A percentile compares a stretch with the other conserved stretches of the same genome.
phyloP scores from a whole-genome alignment of 108 stramenopile genomes.

The Craspedostauros australis region DNA sequence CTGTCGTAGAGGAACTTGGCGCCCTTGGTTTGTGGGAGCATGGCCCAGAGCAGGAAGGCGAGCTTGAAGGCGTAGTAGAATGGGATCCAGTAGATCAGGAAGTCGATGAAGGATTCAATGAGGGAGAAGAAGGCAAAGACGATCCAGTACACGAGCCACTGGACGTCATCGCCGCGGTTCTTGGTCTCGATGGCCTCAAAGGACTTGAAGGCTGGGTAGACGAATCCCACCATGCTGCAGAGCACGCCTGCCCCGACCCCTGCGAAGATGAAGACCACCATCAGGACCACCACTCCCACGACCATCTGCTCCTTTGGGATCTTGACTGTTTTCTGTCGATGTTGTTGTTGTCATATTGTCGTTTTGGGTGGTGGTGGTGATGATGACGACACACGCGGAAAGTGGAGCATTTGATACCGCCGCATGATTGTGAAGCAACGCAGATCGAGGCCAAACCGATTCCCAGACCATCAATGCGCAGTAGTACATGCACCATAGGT shows the following conservation, averaged over 20 bases:
- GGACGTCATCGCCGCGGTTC: slow-evolving; percentile 76
- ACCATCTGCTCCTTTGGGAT: slow-evolving; percentile 80
- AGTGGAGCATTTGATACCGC: too few species aligned
- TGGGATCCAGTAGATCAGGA: slow-evolving; percentile 90
- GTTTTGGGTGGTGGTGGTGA: too few species aligned
- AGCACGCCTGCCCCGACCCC: slow-evolving; percentile 66
- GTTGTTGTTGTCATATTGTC: too few species aligned
- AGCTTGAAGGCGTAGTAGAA: slow-evolving; percentile 94
- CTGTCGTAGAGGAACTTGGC: slow-evolving; percentile 85
- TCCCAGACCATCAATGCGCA: too few species aligned
- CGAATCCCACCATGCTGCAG: slow-evolving; percentile 77
- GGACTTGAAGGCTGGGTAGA: slow-evolving; percentile 86
- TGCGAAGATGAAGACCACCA: slow-evolving; percentile 54
- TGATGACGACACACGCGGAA: too few species aligned
- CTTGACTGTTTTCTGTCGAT: slow-evolving; percentile 48
- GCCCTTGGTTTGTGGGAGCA: slow-evolving; percentile 86
- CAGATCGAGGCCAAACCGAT: too few species aligned
- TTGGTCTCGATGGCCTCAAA: slow-evolving; percentile 85
- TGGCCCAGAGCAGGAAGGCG: slow-evolving; percentile 90
- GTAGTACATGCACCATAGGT: too few species aligned
- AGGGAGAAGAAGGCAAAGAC: slow-evolving; percentile 89
- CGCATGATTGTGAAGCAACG: too few species aligned
- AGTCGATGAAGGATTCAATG: slow-evolving; percentile 80
- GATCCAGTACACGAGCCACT: slow-evolving; percentile 96
- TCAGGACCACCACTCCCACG: slow-evolving; percentile 33